These are phyloP conservation scores for Iberis pinnata DNA, from an alignment of 345 rosid genomes.

Conservation along the genomic window DNA sequence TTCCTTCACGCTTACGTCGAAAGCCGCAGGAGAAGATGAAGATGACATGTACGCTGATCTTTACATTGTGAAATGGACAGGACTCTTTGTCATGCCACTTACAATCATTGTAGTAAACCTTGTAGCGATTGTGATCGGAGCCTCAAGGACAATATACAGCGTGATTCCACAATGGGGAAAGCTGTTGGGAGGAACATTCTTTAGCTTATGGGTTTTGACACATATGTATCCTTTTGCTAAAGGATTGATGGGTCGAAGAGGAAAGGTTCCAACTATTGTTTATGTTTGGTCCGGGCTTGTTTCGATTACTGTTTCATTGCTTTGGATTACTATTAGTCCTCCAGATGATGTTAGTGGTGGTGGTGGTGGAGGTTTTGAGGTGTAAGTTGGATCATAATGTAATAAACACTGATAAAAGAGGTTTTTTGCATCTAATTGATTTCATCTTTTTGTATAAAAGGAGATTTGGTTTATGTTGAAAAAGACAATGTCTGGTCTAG, in stretches of 20 bases:
- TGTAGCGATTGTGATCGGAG: constrained; percentile 59
- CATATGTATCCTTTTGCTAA: constrained; percentile 82
- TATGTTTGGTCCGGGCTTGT: constrained; percentile 78
- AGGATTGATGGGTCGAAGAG: constrained; percentile 81
- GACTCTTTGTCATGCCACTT: constrained; percentile 73
- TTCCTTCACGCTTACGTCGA: constrained; percentile 69
- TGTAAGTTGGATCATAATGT: constrained; percentile 20
- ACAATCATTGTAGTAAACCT: constrained; percentile 66
- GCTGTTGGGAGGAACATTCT: constrained; percentile 72
- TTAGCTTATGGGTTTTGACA: constrained; percentile 82
- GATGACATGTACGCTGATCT: constrained; percentile 73
- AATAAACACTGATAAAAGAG: not conserved
- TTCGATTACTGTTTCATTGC: constrained; percentile 62
- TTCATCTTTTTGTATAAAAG: constrained; percentile 9
- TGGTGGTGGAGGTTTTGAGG: constrained; percentile 25
- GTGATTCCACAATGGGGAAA: constrained; percentile 87
- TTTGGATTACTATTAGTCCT: constrained; percentile 70
- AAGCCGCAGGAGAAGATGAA: constrained; percentile 64
- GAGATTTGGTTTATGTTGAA: constrained; percentile 24
- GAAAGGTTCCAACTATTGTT: constrained; percentile 74
- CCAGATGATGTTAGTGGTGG: constrained; percentile 33
- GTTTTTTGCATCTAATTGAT: constrained; percentile 6
- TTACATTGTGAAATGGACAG: constrained; percentile 81
- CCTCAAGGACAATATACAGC: constrained; percentile 63
- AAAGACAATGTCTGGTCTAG: constrained; percentile 1